Percentiles rank a stretch among this genome's conserved stretches.
Conservation (phyloP, 306 rosid genomes). For the Benincasa hispida region DNA sequence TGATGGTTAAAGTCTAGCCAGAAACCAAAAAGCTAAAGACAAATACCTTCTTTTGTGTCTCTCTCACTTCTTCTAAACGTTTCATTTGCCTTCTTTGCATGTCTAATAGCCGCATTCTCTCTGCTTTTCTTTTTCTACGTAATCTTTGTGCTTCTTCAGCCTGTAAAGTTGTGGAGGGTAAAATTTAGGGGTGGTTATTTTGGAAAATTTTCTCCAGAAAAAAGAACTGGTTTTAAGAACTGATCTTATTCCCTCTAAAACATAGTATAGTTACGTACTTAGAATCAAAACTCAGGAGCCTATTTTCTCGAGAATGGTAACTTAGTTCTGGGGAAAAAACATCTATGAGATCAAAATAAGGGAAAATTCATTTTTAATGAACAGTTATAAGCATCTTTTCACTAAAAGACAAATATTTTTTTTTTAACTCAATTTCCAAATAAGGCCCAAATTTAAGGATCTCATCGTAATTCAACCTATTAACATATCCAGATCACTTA, state of each 20-base stretch:
- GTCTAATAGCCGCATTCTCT: slow-evolving; percentile 46
- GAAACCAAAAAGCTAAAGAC: not conserved
- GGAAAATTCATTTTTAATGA: not conserved
- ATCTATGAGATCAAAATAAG: not conserved
- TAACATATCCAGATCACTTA: not conserved
- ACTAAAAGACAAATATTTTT: not conserved
- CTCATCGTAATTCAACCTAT: not conserved
- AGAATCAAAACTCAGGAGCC: not conserved
- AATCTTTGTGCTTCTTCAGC: slow-evolving; percentile 70
- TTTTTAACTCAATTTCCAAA: not conserved
- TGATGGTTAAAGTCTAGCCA: not conserved
- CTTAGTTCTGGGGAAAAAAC: not conserved
- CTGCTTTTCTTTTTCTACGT: slow-evolving; percentile 79
- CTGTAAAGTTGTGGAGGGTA: slow-evolving; percentile 25
- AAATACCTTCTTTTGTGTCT: slow-evolving; percentile 80
- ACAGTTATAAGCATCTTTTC: not conserved
- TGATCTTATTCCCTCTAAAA: not conserved
- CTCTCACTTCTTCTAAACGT: slow-evolving; percentile 88
- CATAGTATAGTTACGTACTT: not conserved
- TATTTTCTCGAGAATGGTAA: not conserved
- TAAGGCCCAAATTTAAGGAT: not conserved
- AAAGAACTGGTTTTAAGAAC: not conserved
- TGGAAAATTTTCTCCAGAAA: not conserved
- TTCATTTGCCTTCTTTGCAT: slow-evolving; percentile 76
- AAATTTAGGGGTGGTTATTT: not conserved